Conservation (phyloP, 169 alveolate species). For the Eimeria tenella region DNA sequence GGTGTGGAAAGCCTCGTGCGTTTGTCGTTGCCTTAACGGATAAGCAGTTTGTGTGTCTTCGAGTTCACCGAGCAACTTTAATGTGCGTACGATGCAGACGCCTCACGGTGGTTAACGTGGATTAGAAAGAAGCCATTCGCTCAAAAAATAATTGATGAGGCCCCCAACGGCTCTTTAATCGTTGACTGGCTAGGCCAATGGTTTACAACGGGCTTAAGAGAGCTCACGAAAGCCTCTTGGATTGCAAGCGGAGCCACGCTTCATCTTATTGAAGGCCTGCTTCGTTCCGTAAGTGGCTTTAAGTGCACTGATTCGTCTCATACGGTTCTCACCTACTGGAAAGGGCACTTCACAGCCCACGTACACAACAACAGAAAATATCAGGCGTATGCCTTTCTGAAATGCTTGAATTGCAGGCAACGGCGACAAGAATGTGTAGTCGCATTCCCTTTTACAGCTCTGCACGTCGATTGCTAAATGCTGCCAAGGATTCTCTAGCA, state of each 20-base stretch:
- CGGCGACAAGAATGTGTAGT: conserved; percentile 45
- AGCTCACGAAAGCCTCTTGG: conserved; percentile 13
- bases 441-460: not conserved
- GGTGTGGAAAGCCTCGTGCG: conserved; percentile 2
- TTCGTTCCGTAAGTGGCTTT: conserved; percentile 22
- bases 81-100: conserved; percentile 10
- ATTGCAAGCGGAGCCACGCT: not conserved
- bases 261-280: conserved; percentile 21
- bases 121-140: conserved; percentile 4
- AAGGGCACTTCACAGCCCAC: not conserved
- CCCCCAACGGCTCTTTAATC: conserved; percentile 32
- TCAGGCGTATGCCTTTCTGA: not conserved
- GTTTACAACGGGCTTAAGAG: not conserved
- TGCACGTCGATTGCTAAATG: conserved; percentile 29
- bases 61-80: not conserved
- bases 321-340: not conserved
- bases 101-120: conserved; percentile 30
- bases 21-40: not conserved
- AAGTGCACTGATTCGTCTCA: not conserved
- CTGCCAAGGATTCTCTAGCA: conserved; percentile 31
- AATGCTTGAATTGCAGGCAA: conserved; percentile 22
- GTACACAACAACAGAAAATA: not conserved
- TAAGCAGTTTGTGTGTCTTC: not conserved
- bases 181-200: conserved; percentile 59
- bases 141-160: not conserved